Evolutionary conservation across 2,329 filamentous ascomycete species (phyloP), one percentile per base, ranked within the genome.

Genomic region (Penicillium freii): DNA sequence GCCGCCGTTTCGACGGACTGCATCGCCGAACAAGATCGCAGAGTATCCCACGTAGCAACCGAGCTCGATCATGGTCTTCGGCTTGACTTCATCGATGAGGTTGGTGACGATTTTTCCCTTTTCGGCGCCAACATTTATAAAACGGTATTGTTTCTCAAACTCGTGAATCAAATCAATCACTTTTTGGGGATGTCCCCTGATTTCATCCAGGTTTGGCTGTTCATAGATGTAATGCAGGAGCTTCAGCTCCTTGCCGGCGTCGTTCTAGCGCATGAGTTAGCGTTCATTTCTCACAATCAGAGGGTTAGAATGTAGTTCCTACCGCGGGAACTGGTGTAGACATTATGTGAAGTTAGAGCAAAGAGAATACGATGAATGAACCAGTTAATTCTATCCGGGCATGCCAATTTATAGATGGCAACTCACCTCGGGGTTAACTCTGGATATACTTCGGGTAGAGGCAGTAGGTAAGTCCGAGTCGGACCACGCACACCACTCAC

Each of bases 31-130:
- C 1, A 91, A 79, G 58, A 94, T 85, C 58, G 87, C 87, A 0
- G 90, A 93, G 77, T 94, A 94, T 42, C 90, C 90, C 21, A 92
- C 82, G 72, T 93, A 94, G 48, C 89, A 88, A 46, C 91, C 90
- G 0, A 94, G 80, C 70, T 95, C 90, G 46, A 93, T 83, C 85
- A 92, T 90, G 3, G 80, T 80, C 53, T 84, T 73, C 0, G 89
- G 89, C 70, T 87, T 89, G 47, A 81, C 77, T 61, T 88, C 78
- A 21, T 78, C 78, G 58, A 94, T 92, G 39, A 92, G 73, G 31
- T 88, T 81, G 9, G 82, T 82, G 1, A 93, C 84, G 52, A 91
- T 87, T 60, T 80, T 81, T 46, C 88, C 89, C 75, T 94, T 94
- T 67, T 86, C 80, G 63, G 86, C 81, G 40, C 90, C 90, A 2